Base-by-base conservation (phyloP, 2,329 filamentous ascomycete species). In the Alternaria infectoria region DNA sequence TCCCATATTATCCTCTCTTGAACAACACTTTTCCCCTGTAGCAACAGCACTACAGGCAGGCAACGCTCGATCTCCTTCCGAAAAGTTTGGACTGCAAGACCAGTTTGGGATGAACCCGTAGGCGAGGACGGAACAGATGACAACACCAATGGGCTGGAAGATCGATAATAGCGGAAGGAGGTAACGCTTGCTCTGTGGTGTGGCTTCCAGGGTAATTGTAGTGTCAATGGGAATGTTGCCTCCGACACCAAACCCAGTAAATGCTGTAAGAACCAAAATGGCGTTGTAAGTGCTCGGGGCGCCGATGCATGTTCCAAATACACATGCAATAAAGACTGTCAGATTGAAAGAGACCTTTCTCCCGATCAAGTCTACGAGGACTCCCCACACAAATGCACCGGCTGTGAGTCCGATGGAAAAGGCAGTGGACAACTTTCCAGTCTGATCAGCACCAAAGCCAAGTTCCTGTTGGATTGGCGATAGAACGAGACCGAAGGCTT, bases 161-260 rank as follows among this genome's bases (percentile, higher is more conserved):
- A 87, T 78, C 2, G 85, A 87, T 0, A 88, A 77, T 2, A 85
- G 77, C 0, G 85, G 82, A 8, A 88, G 77, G 3, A 88, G 75
- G 64, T 86, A 87, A 5, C 85, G 83, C 40, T 81, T 81, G 66
- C 84, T 84, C 66, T 83, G 75, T 7, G 86, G 86, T 15, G 86
- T 83, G 61, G 86, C 87, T 59, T 88, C 86, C 5, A 88, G 81
- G 7, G 84, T 84, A 43, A 88, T 87, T 0, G 85, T 86, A 0
- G 84, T 85, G 59, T 87, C 85, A 44, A 87, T 86, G 3, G 85
- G 86, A 11, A 87, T 86, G 46, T 87, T 87, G 7, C 85, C 85
- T 23, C 72, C 83, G 0, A 85, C 79, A 5, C 84, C 85, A 59
- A 86, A 85, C 3, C 86, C 86, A 11, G 85, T 81, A 62, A 87